These are phyloP conservation scores for Sphagnum contortum DNA, from an alignment of 225 moss, liverwort and hornwort species.

Conservation along the genomic window DNA sequence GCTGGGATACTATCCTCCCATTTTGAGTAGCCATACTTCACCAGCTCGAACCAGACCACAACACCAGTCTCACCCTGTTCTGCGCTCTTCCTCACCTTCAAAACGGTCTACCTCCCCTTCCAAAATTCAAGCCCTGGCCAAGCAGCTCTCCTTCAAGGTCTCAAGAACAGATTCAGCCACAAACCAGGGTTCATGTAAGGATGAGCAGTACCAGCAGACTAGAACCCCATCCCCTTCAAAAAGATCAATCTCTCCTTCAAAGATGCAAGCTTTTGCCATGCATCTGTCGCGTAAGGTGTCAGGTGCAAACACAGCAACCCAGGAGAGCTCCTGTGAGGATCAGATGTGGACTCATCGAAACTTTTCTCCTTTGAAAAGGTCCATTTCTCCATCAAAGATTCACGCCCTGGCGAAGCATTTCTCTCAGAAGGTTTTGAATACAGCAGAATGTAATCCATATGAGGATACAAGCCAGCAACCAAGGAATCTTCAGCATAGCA, in stretches of 20 bases:
- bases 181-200: conserved; percentile 4
- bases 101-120: conserved; percentile 42
- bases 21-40: conserved; percentile 7
- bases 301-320: too few relatives aligned
- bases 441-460: too few relatives aligned
- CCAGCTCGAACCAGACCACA: conserved; percentile 24
- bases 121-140: conserved; percentile 39
- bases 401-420: conserved; percentile 34
- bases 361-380: background rate
- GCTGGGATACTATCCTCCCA: conserved; percentile 14
- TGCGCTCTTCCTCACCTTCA: conserved; percentile 42
- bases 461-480: too few relatives aligned
- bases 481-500: too few relatives aligned
- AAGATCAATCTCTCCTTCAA: conserved; percentile 22
- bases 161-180: conserved; percentile 2
- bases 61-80: conserved; percentile 11
- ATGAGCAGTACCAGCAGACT: conserved; percentile 1
- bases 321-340: too few relatives aligned
- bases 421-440: conserved; percentile 15
- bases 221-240: background rate
- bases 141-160: conserved; percentile 29
- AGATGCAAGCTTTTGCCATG: background rate
- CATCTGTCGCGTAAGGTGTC: too few relatives aligned
- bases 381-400: conserved; percentile 32
- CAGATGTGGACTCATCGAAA: too few relatives aligned